Conservation (phyloP, 495 filamentous ascomycete genomes). For the Podospora tetraspora region DNA sequence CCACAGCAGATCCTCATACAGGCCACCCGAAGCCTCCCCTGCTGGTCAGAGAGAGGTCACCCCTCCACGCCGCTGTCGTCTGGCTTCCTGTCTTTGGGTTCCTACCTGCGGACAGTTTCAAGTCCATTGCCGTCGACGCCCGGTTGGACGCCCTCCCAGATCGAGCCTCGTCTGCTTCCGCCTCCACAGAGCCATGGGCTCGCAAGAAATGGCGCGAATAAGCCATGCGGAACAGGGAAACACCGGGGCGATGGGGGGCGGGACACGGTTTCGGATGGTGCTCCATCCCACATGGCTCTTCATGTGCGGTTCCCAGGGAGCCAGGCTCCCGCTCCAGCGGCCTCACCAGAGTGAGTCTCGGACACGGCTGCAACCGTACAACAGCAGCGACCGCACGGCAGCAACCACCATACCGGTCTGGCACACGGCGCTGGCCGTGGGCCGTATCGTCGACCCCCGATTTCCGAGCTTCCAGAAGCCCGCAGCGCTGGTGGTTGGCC, state of each 20-base stretch:
- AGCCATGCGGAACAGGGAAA: background rate
- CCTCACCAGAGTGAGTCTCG: background rate
- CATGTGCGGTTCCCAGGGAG: background rate
- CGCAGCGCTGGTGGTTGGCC: background rate
- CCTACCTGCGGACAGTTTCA: background rate
- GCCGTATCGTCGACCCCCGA: slow-evolving; percentile 7
- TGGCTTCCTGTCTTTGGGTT: background rate
- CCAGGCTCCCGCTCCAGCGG: background rate
- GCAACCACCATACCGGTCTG: background rate
- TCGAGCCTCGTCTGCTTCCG: background rate
- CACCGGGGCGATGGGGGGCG: background rate
- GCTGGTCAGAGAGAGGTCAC: background rate
- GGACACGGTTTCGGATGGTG: background rate
- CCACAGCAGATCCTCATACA: slow-evolving; percentile 16
- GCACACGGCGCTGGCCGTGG: background rate
- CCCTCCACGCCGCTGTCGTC: background rate
- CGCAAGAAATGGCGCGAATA: background rate
- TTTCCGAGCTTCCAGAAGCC: slow-evolving; percentile 3
- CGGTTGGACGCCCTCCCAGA: background rate
- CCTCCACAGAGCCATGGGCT: background rate
- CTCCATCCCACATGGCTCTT: background rate
- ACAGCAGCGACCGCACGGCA: slow-evolving; percentile 5
- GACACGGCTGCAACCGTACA: background rate
- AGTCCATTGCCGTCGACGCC: background rate
- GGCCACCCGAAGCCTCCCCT: slow-evolving; percentile 10